Evolutionary conservation across 139 green algal genomes (phyloP), one percentile per base, ranked within the genome.

Genomic region (Trebouxia sp.): DNA sequence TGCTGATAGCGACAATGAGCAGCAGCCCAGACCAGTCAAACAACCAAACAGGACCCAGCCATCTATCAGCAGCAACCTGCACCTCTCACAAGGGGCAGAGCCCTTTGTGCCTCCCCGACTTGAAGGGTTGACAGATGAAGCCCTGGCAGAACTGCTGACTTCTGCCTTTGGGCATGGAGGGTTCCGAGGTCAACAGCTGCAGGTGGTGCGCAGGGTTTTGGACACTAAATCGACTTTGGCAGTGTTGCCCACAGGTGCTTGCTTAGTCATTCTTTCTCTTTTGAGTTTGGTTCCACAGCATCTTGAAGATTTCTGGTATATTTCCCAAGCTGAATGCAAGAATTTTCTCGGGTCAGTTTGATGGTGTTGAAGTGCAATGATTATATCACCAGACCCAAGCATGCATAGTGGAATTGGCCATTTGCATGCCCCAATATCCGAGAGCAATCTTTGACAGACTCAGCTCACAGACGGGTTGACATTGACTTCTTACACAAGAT

Each of bases 211-310:
- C 47, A 76, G 85, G 10, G 86, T 97, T 62, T 84, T 99, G 78
- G 38, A 45, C 3, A 92, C 91, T 3, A 50, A 85, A 12, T 93
- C 88, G 53, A 88, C 92, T 56, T 84, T 98, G 56, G 93, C 86
- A 9, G 88, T 99, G 39, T 89, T 98, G 83, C 96, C 96, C 6
- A 99, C 96, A 17, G 95, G 94, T 72, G 80, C 11, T 28, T 66
- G n/a, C n/a, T n/a, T n/a, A n/a, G n/a, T n/a, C n/a, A n/a, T 35
- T n/a, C 1, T 78, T 41, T 77, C 48, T n/a, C n/a, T n/a, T n/a
- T n/a, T n/a, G n/a, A n/a, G n/a, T n/a, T n/a, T 5, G 43, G 24
- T n/a, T 5, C 6, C 69, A 15, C 39, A 42, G 39, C 42, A 42
- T 3, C 70, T 48, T 39, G 20, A 62, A 62, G 28, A 15, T 65